Percentiles rank a stretch among this genome's conserved stretches.
phyloP scores from a whole-genome alignment of 352 stramenopile genomes.

The Globisporangium middletonii region DNA sequence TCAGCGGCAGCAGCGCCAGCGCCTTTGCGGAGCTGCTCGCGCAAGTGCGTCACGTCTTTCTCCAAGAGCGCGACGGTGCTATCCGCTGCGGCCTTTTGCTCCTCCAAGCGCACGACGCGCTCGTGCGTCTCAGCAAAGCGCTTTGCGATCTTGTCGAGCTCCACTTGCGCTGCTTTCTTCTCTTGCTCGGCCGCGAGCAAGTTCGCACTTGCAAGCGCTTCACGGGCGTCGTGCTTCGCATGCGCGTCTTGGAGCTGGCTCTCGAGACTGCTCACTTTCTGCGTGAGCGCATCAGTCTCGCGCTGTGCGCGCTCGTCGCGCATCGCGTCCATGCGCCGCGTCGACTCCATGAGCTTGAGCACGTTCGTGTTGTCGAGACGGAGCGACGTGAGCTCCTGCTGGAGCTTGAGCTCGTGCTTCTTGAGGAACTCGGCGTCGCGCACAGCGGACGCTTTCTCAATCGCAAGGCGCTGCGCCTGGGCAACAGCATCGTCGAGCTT shows the following conservation, averaged over 20 bases:
- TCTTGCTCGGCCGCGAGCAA: constrained; percentile 44
- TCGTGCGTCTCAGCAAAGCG: constrained; percentile 29
- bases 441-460: constrained; percentile 47
- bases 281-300: constrained; percentile 35
- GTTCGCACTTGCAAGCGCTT: constrained; percentile 37
- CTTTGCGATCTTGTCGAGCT: constrained; percentile 38
- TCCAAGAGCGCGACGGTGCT: constrained; percentile 41
- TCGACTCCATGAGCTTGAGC: constrained; percentile 75
- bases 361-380: constrained; percentile 75
- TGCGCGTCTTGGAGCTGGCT: constrained; percentile 52
- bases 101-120: constrained; percentile 41
- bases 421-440: constrained; percentile 42
- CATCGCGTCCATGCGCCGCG: constrained; percentile 53
- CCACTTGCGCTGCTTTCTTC: constrained; percentile 41
- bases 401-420: constrained; percentile 57
- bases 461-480: constrained; percentile 28
- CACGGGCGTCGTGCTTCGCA: constrained; percentile 57
- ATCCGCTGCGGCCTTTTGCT: constrained; percentile 36
- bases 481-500: constrained; percentile 49
- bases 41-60: constrained; percentile 49
- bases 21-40: constrained; percentile 65
- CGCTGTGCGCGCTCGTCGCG: constrained; percentile 51
- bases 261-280: constrained; percentile 47
- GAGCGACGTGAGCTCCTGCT: constrained; percentile 48
- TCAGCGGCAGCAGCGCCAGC: constrained; percentile 47